Evolutionary conservation across 306 rosid species (phyloP), one percentile per base, ranked within the genome.

Genomic region (Vachellia collinsii): DNA sequence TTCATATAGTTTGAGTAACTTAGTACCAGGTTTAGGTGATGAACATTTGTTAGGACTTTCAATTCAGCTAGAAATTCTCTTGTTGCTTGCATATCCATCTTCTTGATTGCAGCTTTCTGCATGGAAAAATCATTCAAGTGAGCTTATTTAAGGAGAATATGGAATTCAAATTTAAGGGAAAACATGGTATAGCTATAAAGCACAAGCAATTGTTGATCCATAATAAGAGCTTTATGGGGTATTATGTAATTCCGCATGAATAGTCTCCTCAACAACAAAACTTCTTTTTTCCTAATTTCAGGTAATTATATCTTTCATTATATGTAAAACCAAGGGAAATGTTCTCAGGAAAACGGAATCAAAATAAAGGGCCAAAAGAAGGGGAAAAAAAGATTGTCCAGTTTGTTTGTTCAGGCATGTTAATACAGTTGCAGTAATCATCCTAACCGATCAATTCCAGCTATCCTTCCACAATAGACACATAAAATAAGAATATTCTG

Each of bases 41-140:
- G 98, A 69, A 94, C 97, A 65, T 93, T 92, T 46, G 97, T 91
- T 70, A 94, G 79, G 79, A 94, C 97, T 46, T 91, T 92, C 83
- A 94, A 69, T 81, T 94, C 98, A 4, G 98, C 98, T 39, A 92
- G 91, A 88, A 94, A 94, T 81, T 94, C 98, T 77, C 80, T 92
- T 25, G 98, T 61, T 83, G 98, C 98, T 81, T 90, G 97, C 97
- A 91, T 92, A 75, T 92, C 97, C 98, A 94, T 94, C 92, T 92
- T 94, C 92, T 94, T 94, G 83, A 94, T 90, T 74, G 98, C 98
- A 51, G 97, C 97, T 90, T 88, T 94, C 97, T 94, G 87, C 83
- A 83, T 5, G 41, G 38, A 25, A 83, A 68, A 79, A 43, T 68
- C 67, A 82, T 65, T 58, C 37, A 42, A 20, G 4, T 7, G 53